Conservation (phyloP, 176 grass and related monocot species). For the Paspalum notatum region DNA sequence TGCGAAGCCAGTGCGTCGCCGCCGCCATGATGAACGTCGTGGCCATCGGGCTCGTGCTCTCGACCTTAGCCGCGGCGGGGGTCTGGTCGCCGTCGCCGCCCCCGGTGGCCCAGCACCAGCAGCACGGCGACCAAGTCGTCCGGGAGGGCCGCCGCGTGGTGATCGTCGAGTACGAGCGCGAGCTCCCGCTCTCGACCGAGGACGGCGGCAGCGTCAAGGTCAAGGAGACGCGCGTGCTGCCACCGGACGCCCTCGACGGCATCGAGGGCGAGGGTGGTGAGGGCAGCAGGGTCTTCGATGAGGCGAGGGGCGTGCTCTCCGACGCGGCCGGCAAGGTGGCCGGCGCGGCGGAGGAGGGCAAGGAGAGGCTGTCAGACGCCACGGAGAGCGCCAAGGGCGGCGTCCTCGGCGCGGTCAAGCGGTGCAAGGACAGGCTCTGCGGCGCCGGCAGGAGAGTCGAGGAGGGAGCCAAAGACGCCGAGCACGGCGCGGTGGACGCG, state of each 20-base stretch:
- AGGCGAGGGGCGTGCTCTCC: slow-evolving; percentile 10
- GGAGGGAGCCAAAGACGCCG: slow-evolving; percentile 43
- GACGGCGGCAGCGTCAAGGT: slow-evolving; percentile 24
- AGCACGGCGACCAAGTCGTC: slow-evolving; percentile 38
- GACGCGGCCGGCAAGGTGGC: slow-evolving; percentile 24
- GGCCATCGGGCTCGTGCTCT: slow-evolving; percentile 64
- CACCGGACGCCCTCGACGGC: slow-evolving; percentile 5
- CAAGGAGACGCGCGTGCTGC: slow-evolving; percentile 27
- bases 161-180: slow-evolving; percentile 86
- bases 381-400: slow-evolving; percentile 49
- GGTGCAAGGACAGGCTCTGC: slow-evolving; percentile 58
- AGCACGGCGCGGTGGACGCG: slow-evolving; percentile 24
- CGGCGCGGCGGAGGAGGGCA: slow-evolving; percentile 31
- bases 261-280: slow-evolving; percentile 34
- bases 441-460: slow-evolving; percentile 27
- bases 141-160: slow-evolving; percentile 72
- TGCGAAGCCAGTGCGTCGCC: not conserved
- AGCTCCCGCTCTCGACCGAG: slow-evolving; percentile 34
- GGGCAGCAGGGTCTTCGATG: not conserved
- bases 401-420: slow-evolving; percentile 46
- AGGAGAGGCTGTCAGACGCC: slow-evolving; percentile 46
- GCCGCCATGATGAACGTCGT: slow-evolving; percentile 77
- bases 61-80: slow-evolving; percentile 65
- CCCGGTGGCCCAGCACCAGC: not conserved
- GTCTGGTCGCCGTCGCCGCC: slow-evolving; percentile 55